phyloP scores from a whole-genome alignment of 208 protist genomes.

The Trypanosoma avium region DNA sequence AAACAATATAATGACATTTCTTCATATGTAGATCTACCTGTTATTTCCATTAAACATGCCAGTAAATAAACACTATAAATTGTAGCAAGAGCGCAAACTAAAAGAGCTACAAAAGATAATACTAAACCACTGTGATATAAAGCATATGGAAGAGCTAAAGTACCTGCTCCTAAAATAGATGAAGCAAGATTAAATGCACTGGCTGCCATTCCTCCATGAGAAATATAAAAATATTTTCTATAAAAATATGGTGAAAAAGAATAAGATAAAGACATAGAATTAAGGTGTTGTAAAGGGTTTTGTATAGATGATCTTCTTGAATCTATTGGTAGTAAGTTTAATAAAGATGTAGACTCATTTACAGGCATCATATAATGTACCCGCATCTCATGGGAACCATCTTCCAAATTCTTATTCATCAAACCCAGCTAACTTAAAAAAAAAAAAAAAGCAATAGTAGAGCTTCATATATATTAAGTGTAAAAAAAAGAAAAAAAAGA shows the following conservation, averaged over 20 bases:
- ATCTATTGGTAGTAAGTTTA: background rate
- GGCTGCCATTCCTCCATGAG: conserved; percentile 57
- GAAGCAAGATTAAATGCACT: conserved; percentile 82
- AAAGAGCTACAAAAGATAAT: conserved; percentile 41
- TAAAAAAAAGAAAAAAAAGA: background rate
- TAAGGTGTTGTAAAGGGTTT: background rate
- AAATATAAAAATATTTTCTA: conserved; percentile 47
- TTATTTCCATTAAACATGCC: conserved; percentile 54
- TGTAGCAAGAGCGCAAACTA: conserved; percentile 47
- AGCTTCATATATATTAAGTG: background rate
- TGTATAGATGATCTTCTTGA: background rate
- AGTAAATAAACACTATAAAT: conserved; percentile 80
- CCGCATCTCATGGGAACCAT: background rate
- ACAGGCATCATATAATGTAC: background rate
- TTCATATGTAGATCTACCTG: conserved; percentile 63
- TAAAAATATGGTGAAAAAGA: conserved; percentile 52
- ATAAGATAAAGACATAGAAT: background rate
- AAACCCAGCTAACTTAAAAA: background rate
- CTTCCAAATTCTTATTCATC: background rate
- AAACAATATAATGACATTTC: conserved; percentile 58
- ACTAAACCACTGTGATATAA: conserved; percentile 60
- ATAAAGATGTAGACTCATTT: background rate
- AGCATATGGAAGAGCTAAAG: conserved; percentile 71
- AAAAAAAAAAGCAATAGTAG: too few species aligned
- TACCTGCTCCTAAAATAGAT: conserved; percentile 71